Evolutionary conservation across 257 asterid species (phyloP), one percentile per base, ranked within the genome.

Genomic region (Apocynum venetum): DNA sequence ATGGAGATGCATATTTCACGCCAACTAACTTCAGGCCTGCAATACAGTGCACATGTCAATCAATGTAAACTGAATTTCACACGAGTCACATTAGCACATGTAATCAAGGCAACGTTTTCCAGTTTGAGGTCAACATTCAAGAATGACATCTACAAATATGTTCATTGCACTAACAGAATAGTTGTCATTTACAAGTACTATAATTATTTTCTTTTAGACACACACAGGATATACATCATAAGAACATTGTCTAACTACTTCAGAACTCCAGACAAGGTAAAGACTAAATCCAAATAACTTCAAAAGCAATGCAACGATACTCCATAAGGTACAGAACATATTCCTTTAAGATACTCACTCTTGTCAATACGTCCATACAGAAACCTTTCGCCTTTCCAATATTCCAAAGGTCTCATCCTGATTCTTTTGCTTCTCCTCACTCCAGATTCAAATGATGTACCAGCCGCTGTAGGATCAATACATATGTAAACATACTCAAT

Each of bases 331-430:
- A 12, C 31, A 40, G 5, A 14, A 66, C 4, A 47, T 25, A 46
- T 72, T 52, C n/a, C 31, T 9, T 56, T 66, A 56, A 52, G 79
- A 76, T 81, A 87, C 98, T 85, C 83, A 93, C 99, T 88, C 81
- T 87, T 80, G 67, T 88, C 76, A 38, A 89, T 82, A 72, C 96
- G 90, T 56, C 91, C 94, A 81, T 85, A 95, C 74, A 94, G 47
- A 74, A 88, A 79, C 76, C 97, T 86, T 88, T 94, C 98, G 38
- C 98, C 98, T 85, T 86, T 92, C 98, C 98, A 92, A 83, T 77
- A 96, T 75, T 89, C 96, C 77, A 96, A 86, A 76, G 97, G 98
- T 82, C 97, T 93, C 79, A 77, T 86, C 86, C 82, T 91, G 80
- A 90, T 83, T 85, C 99, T 83, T 88, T 84, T 90, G 94, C 99